Evolutionary conservation across 352 stramenopile genomes (phyloP), one percentile per base, ranked within the genome.

Genomic region (Globisporangium radiosum): DNA sequence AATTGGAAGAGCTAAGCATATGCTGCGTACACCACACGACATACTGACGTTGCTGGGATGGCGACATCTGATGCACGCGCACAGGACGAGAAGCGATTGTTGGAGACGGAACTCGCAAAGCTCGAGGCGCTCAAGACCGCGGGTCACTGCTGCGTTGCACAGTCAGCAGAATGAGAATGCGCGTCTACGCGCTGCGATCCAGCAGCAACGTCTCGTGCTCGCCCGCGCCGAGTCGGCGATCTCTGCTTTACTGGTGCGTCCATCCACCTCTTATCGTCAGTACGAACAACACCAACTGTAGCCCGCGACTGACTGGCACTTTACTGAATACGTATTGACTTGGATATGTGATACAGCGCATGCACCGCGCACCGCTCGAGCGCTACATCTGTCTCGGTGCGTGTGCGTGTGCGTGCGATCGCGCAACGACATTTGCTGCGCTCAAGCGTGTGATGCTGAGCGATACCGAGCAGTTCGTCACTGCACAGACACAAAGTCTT

Each of bases 401-500:
- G 7, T 19, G 54, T 10, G 4, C 19, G 7, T 19, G 54, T 7
- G 5, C 33, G 1, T 15, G 33, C 19, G 56, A 50, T 8, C 56
- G 56, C 10, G 19, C 19, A 10, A 39, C 49, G 3, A 47, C 56
- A 7, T 47, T 62, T 14, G 13, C 33, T 5, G 48, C 14, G 4
- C 39, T 62, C 56, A 62, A 62, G 15, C 13, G 33, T 14, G 14
- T 33, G 33, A 62, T 25, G 40, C 17, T 54, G 7, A 9, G 17
- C 25, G 56, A 62, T 19, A 39, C 39, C 4, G 56, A 55, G 56
- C 48, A 39, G 8, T 62, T 55, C 42, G 25, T 62, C 4, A 13
- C 38, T 3, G 56, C 54, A 39, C 56, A 47, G 10, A 56, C 49
- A 37, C 56, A 52, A 25, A 63, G 67, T 37, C 55, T 75, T 42